phyloP scores from a whole-genome alignment of 169 alveolate species.

The Plasmodium relictum region DNA sequence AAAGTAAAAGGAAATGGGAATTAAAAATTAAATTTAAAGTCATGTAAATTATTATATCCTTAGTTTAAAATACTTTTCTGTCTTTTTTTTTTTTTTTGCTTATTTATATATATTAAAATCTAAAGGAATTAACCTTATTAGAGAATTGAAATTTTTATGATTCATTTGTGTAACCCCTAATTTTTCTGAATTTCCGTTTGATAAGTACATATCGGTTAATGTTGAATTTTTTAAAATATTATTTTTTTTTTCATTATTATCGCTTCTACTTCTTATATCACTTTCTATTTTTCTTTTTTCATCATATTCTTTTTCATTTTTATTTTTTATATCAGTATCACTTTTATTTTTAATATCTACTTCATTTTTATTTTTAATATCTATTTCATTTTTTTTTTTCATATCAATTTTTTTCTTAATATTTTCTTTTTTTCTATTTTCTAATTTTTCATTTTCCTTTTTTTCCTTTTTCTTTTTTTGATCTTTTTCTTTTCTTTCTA shows the following conservation, averaged over 20 bases:
- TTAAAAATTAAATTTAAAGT: background rate
- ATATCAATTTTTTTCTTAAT: conserved; percentile 38
- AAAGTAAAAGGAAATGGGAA: background rate
- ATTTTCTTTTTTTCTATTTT: conserved; percentile 33
- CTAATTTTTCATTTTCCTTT: conserved; percentile 42
- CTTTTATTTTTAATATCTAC: conserved; percentile 16
- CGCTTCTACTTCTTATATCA: conserved; percentile 11
- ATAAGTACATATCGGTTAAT: conserved; percentile 3
- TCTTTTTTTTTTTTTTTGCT: background rate
- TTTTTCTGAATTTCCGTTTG: conserved; percentile 14
- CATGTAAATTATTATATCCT: no score
- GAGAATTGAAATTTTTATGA: conserved; percentile 8
- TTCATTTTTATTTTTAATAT: conserved; percentile 32
- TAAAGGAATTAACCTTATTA: conserved; percentile 46
- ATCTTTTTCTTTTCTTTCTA: conserved; percentile 22
- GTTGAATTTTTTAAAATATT: conserved; percentile 37
- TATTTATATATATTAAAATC: background rate
- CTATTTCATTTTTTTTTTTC: conserved; percentile 47
- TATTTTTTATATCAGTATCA: conserved; percentile 19
- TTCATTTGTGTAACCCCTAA: conserved; percentile 1
- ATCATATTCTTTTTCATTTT: conserved; percentile 54
- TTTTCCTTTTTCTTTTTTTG: conserved; percentile 35
- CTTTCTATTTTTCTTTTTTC: conserved; percentile 46
- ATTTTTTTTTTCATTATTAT: conserved; percentile 41
- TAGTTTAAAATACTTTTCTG: no score